phyloP scores from a whole-genome alignment of 129 eudicot genomes.

The Flaveria robusta region DNA sequence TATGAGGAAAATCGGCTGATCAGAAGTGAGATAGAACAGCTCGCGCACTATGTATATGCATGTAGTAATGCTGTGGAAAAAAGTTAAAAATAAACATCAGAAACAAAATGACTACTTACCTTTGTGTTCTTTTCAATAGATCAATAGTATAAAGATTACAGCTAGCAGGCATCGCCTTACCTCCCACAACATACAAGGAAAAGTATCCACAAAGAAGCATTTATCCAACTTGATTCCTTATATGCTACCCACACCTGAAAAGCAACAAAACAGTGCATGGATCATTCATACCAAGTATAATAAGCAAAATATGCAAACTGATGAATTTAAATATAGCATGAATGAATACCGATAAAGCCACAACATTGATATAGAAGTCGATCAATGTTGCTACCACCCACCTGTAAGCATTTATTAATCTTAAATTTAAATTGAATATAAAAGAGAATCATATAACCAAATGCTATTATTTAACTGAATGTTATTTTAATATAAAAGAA shows the following conservation, averaged over 20 bases:
- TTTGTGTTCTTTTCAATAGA: too few species aligned
- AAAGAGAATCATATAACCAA: not conserved
- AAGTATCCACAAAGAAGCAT: conserved; percentile 14
- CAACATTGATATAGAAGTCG: conserved; percentile 70
- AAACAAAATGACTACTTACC: not conserved
- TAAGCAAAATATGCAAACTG: not conserved
- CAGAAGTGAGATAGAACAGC: conserved; percentile 25
- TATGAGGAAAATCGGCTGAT: conserved; percentile 24
- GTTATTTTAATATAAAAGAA: not conserved
- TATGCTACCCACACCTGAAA: conserved; percentile 18
- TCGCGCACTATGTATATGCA: conserved; percentile 28
- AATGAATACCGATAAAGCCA: conserved; percentile 58
- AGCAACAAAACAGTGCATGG: not conserved
- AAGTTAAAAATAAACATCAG: not conserved
- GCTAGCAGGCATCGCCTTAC: not conserved
- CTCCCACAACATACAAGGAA: conserved; percentile 10
- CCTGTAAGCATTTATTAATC: conserved; percentile 42
- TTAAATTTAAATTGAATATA: conserved; percentile 8
- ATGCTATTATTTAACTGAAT: not conserved
- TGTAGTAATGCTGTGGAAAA: conserved; percentile 18
- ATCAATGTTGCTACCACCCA: conserved; percentile 71
- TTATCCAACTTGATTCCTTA: conserved; percentile 7
- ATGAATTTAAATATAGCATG: not conserved
- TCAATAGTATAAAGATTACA: too few species aligned
- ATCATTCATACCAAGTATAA: not conserved